A percentile compares a stretch with the other conserved stretches of the same genome.
Conservation (phyloP, 257 asterid species). For the Perilla frutescens region DNA sequence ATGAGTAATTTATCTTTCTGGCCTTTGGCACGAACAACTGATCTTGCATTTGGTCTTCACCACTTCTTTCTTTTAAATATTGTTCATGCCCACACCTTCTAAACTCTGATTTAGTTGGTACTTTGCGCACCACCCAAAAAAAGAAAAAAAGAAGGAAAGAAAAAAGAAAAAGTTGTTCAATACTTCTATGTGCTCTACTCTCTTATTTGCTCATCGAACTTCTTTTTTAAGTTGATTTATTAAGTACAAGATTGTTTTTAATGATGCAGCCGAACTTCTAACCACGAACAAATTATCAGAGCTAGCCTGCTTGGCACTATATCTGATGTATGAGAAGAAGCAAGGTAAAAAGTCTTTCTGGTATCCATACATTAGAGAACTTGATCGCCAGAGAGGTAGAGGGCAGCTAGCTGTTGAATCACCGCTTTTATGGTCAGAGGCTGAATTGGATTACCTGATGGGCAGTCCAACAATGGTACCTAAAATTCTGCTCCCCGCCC, state of each 20-base stretch:
- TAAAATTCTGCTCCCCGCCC: background rate
- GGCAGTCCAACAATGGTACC: constrained; percentile 97
- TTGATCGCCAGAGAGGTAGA: constrained; percentile 96
- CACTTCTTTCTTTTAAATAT: constrained; percentile 10
- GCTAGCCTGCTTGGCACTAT: constrained; percentile 91
- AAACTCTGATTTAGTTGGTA: background rate
- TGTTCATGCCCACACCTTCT: constrained; percentile 4
- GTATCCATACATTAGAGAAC: constrained; percentile 93
- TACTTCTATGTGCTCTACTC: background rate
- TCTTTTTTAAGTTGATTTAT: constrained; percentile 19
- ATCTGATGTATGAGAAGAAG: constrained; percentile 99
- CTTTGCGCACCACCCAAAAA: background rate
- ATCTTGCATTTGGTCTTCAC: constrained; percentile 22
- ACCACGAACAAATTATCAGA: constrained; percentile 97
- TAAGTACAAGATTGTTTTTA: constrained; percentile 18
- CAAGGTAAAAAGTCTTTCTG: constrained; percentile 94
- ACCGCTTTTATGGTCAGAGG: constrained; percentile 93
- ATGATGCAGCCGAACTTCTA: constrained; percentile 88
- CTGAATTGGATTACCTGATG: constrained; percentile 78
- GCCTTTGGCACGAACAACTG: background rate
- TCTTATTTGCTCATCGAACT: constrained; percentile 22
- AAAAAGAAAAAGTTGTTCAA: background rate
- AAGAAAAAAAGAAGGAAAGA: too few species aligned
- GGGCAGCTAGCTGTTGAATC: constrained; percentile 99
- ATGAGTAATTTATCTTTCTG: background rate